phyloP scores from a whole-genome alignment of 768 basidiomycete species.

The Hysterangium stoloniferum region DNA sequence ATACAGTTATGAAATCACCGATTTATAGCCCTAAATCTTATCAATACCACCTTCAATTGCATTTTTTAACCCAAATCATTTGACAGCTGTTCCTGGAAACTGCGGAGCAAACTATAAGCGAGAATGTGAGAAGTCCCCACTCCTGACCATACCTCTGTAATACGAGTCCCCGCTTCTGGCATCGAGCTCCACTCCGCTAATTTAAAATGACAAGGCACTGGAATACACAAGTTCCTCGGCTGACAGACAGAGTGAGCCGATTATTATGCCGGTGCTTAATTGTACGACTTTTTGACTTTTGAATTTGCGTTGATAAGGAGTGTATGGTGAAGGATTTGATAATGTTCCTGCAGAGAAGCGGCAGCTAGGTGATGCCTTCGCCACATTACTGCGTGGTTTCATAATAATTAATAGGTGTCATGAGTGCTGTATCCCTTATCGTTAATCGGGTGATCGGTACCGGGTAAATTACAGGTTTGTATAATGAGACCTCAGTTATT shows the following conservation, averaged over 20 bases:
- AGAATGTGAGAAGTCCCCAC: too few relatives aligned
- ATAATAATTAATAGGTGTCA: slow-evolving; percentile 27
- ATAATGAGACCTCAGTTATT: neutral
- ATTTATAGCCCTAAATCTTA: too few relatives aligned
- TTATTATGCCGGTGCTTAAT: too few relatives aligned
- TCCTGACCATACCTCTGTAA: neutral
- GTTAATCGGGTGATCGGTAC: slow-evolving; percentile 74
- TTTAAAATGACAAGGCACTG: neutral
- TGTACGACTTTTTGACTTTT: too few relatives aligned
- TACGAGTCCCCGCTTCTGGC: neutral
- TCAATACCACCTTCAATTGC: neutral
- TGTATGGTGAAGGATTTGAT: neutral
- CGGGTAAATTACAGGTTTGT: slow-evolving; percentile 36
- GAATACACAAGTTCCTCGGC: too few relatives aligned
- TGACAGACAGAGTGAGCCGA: too few relatives aligned
- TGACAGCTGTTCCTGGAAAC: too few relatives aligned
- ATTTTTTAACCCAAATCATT: neutral
- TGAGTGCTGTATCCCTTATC: slow-evolving; percentile 56
- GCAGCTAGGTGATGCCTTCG: slow-evolving; percentile 36
- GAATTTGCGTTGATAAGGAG: neutral
- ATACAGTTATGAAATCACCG: too few relatives aligned
- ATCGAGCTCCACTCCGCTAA: neutral
- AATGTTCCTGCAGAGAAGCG: slow-evolving; percentile 42
- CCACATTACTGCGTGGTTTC: slow-evolving; percentile 10
- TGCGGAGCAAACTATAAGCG: too few relatives aligned